Evolutionary conservation across 805 yeast species (phyloP).

Genomic region (Suhomyces kilbournensis): DNA sequence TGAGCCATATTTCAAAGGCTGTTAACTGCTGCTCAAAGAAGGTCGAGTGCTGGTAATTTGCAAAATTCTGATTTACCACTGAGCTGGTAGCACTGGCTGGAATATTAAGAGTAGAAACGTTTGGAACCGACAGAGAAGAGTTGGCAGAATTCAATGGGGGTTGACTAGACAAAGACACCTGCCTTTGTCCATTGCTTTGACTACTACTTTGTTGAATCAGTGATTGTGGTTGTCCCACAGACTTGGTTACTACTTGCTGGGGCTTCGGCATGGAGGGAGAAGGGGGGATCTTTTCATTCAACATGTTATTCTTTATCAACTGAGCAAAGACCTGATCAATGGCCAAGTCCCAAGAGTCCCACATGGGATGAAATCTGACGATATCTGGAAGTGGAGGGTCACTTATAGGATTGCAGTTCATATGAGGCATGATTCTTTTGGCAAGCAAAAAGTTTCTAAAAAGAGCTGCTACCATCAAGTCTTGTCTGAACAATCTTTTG

Average conservation of each 20-base stretch:
- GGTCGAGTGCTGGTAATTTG: conserved; percentile 81
- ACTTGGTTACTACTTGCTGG: not conserved
- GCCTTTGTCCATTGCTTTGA: not conserved
- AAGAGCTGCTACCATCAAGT: conserved; percentile 92
- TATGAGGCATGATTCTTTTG: conserved; percentile 87
- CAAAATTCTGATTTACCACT: conserved; percentile 16
- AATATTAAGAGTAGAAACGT: not conserved
- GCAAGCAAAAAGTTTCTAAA: conserved; percentile 92
- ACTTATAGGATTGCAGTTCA: conserved; percentile 90
- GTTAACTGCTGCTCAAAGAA: conserved; percentile 95
- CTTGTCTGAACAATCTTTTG: conserved; percentile 89
- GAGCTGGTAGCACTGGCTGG: conserved; percentile 4
- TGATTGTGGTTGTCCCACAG: not conserved
- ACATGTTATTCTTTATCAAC: conserved; percentile 44
- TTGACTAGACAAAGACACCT: not conserved
- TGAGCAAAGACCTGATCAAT: conserved; percentile 88
- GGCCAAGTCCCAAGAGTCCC: conserved; percentile 98
- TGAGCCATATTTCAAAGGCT: conserved; percentile 94
- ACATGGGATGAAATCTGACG: conserved; percentile 80
- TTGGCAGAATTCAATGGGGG: not conserved
- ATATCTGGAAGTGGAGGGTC: conserved; percentile 89
- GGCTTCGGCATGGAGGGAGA: conserved; percentile 2
- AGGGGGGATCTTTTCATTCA: conserved; percentile 1
- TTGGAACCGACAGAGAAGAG: not conserved
- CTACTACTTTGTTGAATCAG: not conserved